Evolutionary conservation across 371 early-diverging fungal species (phyloP), one percentile per base, ranked within the genome.

Genomic region (Mycotypha africana): DNA sequence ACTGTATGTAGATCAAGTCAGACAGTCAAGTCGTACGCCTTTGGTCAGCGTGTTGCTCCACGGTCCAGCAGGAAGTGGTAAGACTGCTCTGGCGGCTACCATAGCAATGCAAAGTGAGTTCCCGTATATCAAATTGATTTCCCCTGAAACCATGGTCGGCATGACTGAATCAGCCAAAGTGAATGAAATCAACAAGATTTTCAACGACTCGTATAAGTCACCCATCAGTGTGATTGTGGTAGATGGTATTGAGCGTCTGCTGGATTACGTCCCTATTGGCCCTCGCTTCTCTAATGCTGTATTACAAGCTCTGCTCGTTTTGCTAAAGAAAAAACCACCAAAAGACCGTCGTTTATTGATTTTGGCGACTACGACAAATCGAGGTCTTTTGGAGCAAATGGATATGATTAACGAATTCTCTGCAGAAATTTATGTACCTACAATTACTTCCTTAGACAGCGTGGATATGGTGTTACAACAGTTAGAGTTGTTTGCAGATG

Each of bases 241-340:
- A 45, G 99, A 99, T 65, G 85, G 94, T 40, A 88, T 99, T 40
- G 99, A 99, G 70, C 83, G 95, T 26, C 67, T 99, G 5, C 66
- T 97, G 78, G 99, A 99, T 48, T 99, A 92, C 84, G 99, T 98
- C 0, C 83, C 90, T 3, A 97, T 99, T 59, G 99, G 99, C 3
- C 96, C 99, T 16, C 82, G 99, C 20, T 99, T 99, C 70, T 95
- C 96, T 22, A 99, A 98, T 70, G 60, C 79, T 2, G 89, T 99
- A 2, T 73, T 99, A 14, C 99, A 99, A 67, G 93, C 99, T 0
- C 72, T 99, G 21, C 67, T 93, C 32, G 95, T 95, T 1, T 60
- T 97, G 40, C 58, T 97, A 26, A 93, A 92, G 68, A 93, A 91
- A 64, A 77, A 80, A 46, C 98, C 98, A 22, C 94, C 93, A 38